A percentile compares a stretch with the other conserved stretches of the same genome.
Evolutionary conservation across 2,329 filamentous ascomycete genomes (phyloP).

Genomic region (Colletotrichum chrysophilum): DNA sequence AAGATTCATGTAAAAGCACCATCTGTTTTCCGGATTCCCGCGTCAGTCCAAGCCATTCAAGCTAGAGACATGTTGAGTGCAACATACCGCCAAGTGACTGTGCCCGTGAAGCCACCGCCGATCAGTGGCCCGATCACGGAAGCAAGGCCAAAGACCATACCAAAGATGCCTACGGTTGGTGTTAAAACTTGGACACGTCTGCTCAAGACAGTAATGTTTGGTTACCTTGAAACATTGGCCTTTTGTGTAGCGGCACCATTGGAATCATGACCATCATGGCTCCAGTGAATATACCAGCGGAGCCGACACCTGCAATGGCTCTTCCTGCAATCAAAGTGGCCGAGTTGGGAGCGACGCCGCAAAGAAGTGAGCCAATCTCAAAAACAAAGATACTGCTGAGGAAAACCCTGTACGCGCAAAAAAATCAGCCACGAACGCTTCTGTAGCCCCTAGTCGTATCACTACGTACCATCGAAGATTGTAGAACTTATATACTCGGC

Average conservation of each 20-base stretch:
- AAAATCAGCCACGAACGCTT: not conserved
- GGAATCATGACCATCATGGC: conserved; percentile 62
- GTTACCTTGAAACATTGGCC: conserved; percentile 60
- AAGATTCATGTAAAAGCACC: conserved; percentile 67
- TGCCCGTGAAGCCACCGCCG: conserved; percentile 57
- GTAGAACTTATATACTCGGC: conserved; percentile 56
- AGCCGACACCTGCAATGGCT: conserved; percentile 60
- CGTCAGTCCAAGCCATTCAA: not conserved
- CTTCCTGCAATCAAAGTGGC: conserved; percentile 60
- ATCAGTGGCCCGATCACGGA: conserved; percentile 59
- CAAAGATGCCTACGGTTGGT: conserved; percentile 49
- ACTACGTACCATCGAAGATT: conserved; percentile 45
- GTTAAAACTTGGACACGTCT: not conserved
- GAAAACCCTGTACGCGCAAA: conserved; percentile 40
- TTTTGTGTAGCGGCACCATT: conserved; percentile 63
- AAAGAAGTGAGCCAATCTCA: conserved; percentile 59
- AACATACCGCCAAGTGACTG: conserved; percentile 50
- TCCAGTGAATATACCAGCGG: conserved; percentile 63
- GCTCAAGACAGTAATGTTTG: not conserved
- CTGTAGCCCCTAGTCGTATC: not conserved
- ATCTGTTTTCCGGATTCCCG: conserved; percentile 29
- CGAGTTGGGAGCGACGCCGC: conserved; percentile 59
- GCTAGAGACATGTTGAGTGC: not conserved
- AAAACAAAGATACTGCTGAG: conserved; percentile 54
- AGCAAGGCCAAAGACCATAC: conserved; percentile 59